Evolutionary conservation across 2,329 filamentous ascomycete species (phyloP), one percentile per base, ranked within the genome.

Genomic region (Penicillium sp.): DNA sequence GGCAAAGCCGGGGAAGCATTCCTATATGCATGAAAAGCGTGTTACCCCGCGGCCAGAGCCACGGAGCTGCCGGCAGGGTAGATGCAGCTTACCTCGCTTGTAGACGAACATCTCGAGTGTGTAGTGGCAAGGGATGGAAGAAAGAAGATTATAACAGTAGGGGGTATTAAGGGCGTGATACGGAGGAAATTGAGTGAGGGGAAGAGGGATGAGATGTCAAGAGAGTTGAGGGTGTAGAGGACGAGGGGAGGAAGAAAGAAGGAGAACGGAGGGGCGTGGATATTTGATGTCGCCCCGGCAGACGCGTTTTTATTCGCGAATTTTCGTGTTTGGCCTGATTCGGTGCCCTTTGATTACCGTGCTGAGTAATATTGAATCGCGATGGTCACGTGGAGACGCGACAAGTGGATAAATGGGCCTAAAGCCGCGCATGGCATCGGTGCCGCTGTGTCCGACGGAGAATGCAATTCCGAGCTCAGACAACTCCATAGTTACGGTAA

Each of bases 41-140:
- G 42, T 24, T 39, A 13, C 42, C 44, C 42, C 23, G 39, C 48
- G 28, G 32, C 47, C 5, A 27, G 27, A 45, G 42, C 18, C 46
- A 42, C 29, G 18, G 28, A 44, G 28, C 15, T 44, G 28, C 13
- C 29, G 20, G 27, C 35, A 47, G 35, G n/a, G 13, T 42, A 29
- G 38, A 27, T 43, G 40, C 20, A 47, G 65, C 75, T 61, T 75
- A 82, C 80, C 80, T 75, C 80, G 74, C 73, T 83, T 83, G 68
- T 80, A 81, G 64, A 83, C 80, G 69, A 80, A 83, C 80, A 83
- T 83, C 57, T 65, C 76, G 65, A 57, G 46, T 46, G 41, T 45
- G 39, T 40, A 42, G 35, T 42, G 40, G 47, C 20, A 33, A 49
- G 43, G 23, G 47, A 49, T 43, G 46, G 46, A 47, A 45, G 43